Percentiles rank a stretch among this genome's conserved stretches.
Evolutionary conservation across 2,329 filamentous ascomycete species (phyloP).

Genomic region (Xylariaceae sp.): DNA sequence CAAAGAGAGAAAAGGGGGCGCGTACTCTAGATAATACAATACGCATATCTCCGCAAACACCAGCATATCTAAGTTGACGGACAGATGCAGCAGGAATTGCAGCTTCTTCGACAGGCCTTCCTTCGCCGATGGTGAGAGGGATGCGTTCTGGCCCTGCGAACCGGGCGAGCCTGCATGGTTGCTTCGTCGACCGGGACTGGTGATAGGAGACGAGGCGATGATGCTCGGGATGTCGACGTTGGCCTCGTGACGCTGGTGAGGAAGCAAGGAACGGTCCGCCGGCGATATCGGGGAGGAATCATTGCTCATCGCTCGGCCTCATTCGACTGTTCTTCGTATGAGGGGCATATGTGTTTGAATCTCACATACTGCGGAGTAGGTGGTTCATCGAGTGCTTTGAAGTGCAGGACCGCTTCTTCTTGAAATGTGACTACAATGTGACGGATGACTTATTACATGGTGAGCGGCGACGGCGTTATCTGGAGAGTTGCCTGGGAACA

Average conservation of each 20-base stretch:
- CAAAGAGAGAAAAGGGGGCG: constrained; percentile 3
- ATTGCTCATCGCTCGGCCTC: constrained; percentile 43
- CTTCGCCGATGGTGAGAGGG: constrained; percentile 30
- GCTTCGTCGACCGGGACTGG: constrained; percentile 1
- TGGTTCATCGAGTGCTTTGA: constrained; percentile 18
- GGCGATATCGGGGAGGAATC: constrained; percentile 40
- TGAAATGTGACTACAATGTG: neutral
- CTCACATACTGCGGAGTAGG: constrained; percentile 32
- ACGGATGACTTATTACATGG: neutral
- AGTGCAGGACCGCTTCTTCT: neutral
- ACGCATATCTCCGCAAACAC: constrained; percentile 60
- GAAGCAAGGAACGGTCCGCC: constrained; percentile 31
- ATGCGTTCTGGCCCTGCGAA: constrained; percentile 20
- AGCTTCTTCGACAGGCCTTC: constrained; percentile 49
- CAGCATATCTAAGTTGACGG: constrained; percentile 56
- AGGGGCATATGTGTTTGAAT: constrained; percentile 15
- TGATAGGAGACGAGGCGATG: constrained; percentile 9
- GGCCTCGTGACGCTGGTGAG: constrained; percentile 23
- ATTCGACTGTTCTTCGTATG: constrained; percentile 31
- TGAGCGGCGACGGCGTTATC: constrained; percentile 7
- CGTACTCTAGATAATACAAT: constrained; percentile 67
- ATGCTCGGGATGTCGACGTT: constrained; percentile 13
- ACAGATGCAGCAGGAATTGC: constrained; percentile 55
- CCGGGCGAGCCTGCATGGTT: constrained; percentile 15
- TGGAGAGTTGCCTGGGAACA: neutral